A percentile compares a stretch with the other conserved stretches of the same genome.
phyloP scores from a whole-genome alignment of 2,329 filamentous ascomycete species.

The Lasiodiplodia gonubiensis region DNA sequence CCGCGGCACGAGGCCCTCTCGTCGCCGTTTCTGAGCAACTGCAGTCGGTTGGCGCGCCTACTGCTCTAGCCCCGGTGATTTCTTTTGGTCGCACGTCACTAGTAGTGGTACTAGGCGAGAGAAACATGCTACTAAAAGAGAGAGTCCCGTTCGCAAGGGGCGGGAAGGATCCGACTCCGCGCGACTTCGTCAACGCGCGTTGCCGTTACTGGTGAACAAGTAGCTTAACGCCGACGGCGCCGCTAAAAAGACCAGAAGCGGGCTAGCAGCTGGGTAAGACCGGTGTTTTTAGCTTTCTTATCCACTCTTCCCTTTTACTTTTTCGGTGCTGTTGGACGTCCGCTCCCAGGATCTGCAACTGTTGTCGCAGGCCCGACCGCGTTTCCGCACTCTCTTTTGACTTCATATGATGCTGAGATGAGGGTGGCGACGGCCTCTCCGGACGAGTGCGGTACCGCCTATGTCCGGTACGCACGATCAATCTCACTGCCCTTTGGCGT shows the following conservation, averaged over 20 bases:
- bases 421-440: neutral
- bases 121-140: neutral
- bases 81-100: neutral
- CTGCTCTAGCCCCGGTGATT: neutral
- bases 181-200: too few species aligned
- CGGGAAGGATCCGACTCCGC: neutral
- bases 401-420: neutral
- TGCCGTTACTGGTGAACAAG: neutral
- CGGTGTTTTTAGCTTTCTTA: neutral
- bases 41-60: neutral
- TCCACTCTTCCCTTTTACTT: neutral
- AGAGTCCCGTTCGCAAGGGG: neutral
- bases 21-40: neutral
- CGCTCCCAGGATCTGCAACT: neutral
- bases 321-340: neutral
- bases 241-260: neutral
- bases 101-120: neutral
- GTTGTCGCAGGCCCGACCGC: neutral
- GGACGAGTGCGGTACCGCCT: neutral
- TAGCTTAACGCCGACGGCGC: neutral
- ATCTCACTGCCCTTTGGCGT: neutral
- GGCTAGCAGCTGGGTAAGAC: neutral
- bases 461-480: neutral
- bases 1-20: neutral
- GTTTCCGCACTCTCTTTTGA: neutral